A percentile compares a stretch with the other conserved stretches of the same genome.
These are phyloP conservation scores for Lentithecium fluviatile DNA, from an alignment of 495 filamentous ascomycete genomes.

Conservation along the genomic window DNA sequence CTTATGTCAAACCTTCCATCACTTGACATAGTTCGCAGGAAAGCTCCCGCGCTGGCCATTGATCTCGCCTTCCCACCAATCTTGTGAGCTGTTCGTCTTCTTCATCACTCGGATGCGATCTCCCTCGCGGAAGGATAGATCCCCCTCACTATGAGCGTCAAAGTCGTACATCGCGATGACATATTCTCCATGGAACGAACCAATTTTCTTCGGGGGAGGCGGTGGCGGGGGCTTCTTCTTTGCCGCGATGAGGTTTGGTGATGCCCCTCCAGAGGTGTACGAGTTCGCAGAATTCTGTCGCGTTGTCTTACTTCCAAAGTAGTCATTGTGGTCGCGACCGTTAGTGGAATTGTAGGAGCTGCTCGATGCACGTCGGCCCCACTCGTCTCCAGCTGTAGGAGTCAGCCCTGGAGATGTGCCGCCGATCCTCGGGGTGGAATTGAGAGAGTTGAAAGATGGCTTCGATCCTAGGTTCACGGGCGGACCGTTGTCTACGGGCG, in stretches of 20 bases:
- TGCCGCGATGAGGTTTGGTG: constrained; percentile 42
- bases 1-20: not conserved
- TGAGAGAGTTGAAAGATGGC: constrained; percentile 26
- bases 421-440: constrained; percentile 28
- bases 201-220: constrained; percentile 62
- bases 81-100: constrained; percentile 81
- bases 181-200: constrained; percentile 54
- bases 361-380: constrained; percentile 22
- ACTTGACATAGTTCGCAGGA: constrained; percentile 76
- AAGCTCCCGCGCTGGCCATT: constrained; percentile 73
- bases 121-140: constrained; percentile 79
- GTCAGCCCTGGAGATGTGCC: constrained; percentile 24
- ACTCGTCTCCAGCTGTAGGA: constrained; percentile 5
- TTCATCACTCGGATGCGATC: constrained; percentile 81
- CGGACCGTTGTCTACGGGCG: constrained; percentile 27
- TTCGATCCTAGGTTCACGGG: constrained; percentile 21
- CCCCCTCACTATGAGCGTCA: constrained; percentile 66
- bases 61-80: constrained; percentile 95
- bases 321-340: constrained; percentile 26
- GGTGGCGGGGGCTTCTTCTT: constrained; percentile 70
- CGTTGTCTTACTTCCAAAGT: constrained; percentile 28
- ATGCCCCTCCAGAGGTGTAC: constrained; percentile 24
- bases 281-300: constrained; percentile 20
- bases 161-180: constrained; percentile 84
- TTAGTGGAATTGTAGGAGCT: constrained; percentile 20